Evolutionary conservation across 1,284 basidiomycete genomes (phyloP).

Genomic region (Xerocomus amazonicus): DNA sequence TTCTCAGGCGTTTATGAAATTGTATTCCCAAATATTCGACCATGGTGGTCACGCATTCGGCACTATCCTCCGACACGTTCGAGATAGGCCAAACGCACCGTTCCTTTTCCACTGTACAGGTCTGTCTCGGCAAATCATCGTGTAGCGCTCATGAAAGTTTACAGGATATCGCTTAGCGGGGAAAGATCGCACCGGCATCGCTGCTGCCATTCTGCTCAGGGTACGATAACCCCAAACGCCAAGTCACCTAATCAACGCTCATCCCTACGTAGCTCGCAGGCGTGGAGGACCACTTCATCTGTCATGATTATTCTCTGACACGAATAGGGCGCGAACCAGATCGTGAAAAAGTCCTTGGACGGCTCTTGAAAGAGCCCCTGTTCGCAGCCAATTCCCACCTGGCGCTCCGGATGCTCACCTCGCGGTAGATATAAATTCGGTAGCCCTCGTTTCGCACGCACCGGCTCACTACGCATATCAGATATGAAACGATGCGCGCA

Average conservation of each 20-base stretch:
- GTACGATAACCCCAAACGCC: constrained; percentile 34
- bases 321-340: constrained; percentile 73
- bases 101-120: constrained; percentile 77
- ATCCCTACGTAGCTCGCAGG: constrained; percentile 54
- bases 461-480: constrained; percentile 25
- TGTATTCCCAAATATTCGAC: constrained; percentile 77
- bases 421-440: constrained; percentile 46
- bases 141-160: not conserved
- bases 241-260: not conserved
- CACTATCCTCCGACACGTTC: constrained; percentile 61
- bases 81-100: constrained; percentile 60
- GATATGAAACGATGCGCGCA: constrained; percentile 67
- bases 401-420: constrained; percentile 74
- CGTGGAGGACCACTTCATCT: constrained; percentile 58
- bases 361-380: constrained; percentile 62
- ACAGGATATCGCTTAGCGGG: constrained; percentile 44
- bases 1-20: constrained; percentile 70
- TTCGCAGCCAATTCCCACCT: constrained; percentile 69
- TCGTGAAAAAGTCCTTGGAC: constrained; percentile 61
- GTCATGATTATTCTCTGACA: constrained; percentile 72
- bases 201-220: constrained; percentile 67
- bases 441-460: not conserved
- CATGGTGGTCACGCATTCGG: constrained; percentile 64
- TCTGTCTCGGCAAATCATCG: constrained; percentile 8
- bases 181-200: constrained; percentile 76